phyloP scores from a whole-genome alignment of 148 eudicot species.

The Vaccinium myrtillus region DNA sequence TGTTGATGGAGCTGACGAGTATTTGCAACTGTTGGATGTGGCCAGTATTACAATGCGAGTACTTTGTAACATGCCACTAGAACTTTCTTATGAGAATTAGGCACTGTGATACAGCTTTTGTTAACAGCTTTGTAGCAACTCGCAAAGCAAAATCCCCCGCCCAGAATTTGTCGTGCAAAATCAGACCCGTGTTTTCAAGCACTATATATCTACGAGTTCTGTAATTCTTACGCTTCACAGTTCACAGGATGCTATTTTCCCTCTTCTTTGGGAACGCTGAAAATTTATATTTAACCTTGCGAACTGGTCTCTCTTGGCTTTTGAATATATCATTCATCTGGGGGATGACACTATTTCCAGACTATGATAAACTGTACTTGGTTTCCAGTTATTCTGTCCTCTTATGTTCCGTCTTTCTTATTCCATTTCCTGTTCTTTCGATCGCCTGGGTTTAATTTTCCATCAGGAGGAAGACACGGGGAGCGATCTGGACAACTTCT shows the following conservation, averaged over 20 bases:
- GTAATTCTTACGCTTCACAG: background rate
- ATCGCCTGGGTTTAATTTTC: background rate
- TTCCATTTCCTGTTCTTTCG: background rate
- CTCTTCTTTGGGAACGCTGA: no score
- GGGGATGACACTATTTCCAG: background rate
- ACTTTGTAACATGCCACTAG: constrained; percentile 60
- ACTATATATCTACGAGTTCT: background rate
- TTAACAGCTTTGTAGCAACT: background rate
- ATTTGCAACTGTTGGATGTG: constrained; percentile 91
- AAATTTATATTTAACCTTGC: background rate
- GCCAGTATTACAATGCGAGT: constrained; percentile 69
- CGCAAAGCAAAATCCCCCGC: constrained; percentile 11
- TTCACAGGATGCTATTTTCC: background rate
- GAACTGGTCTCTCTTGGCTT: background rate
- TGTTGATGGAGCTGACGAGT: constrained; percentile 95
- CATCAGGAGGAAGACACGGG: background rate
- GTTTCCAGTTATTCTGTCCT: background rate
- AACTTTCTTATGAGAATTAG: constrained; percentile 42
- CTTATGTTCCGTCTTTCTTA: background rate
- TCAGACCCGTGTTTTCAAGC: background rate
- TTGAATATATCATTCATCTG: background rate
- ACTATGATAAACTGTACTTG: background rate
- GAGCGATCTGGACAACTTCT: background rate
- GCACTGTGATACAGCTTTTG: constrained; percentile 1
- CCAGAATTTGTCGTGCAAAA: constrained; percentile 14